Conservation (phyloP, 129 eudicot species). For the Flaveria linearis region DNA sequence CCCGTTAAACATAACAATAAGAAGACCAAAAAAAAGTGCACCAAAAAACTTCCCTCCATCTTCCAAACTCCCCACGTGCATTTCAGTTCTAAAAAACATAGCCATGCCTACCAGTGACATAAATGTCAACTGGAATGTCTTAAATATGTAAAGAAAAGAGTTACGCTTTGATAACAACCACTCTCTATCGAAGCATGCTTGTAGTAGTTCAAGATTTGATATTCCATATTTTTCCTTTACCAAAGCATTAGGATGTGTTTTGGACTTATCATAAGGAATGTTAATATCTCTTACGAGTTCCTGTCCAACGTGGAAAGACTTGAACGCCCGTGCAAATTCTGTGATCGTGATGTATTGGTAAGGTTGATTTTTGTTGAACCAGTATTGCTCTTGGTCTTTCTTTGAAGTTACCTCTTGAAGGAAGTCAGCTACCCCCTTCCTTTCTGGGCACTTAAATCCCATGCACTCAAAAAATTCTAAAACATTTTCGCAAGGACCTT, state of each 20-base stretch:
- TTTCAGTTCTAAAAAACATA: constrained; percentile 44
- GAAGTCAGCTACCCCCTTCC: constrained; percentile 45
- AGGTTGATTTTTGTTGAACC: constrained; percentile 26
- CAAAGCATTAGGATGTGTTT: constrained; percentile 23
- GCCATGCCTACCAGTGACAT: constrained; percentile 43
- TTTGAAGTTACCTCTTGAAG: constrained; percentile 41
- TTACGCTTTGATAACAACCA: constrained; percentile 43
- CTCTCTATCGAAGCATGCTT: constrained; percentile 37
- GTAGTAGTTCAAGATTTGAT: constrained; percentile 30
- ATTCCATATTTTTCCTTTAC: constrained; percentile 32
- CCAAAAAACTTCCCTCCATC: constrained; percentile 43
- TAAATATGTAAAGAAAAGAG: constrained; percentile 36
- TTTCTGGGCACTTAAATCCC: constrained; percentile 54
- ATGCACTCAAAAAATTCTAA: constrained; percentile 50
- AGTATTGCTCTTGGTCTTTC: constrained; percentile 40
- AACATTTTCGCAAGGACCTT: constrained; percentile 52
- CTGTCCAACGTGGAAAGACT: constrained; percentile 37
- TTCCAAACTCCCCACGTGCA: constrained; percentile 41
- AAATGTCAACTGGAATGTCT: constrained; percentile 41
- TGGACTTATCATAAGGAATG: constrained; percentile 34
- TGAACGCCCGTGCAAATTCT: constrained; percentile 30
- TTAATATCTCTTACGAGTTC: constrained; percentile 27
- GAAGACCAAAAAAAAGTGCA: constrained; percentile 38
- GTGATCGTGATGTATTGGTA: constrained; percentile 22
- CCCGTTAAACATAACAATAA: constrained; percentile 43